phyloP scores from a whole-genome alignment of 148 eudicot species.

The Amaranthus hypochondriacus region DNA sequence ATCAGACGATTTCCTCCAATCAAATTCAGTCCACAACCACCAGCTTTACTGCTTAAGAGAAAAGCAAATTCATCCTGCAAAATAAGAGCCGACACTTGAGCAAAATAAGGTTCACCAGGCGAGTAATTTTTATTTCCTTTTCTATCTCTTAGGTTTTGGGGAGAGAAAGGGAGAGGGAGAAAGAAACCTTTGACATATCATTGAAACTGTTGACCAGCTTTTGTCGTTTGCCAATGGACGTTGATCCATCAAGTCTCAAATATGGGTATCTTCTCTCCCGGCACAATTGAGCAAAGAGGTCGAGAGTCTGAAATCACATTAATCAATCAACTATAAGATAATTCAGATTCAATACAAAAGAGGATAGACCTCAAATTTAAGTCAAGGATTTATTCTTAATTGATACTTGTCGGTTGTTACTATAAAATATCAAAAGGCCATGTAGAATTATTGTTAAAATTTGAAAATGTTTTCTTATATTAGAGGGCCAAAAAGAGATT shows the following conservation, averaged over 20 bases:
- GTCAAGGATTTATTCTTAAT: background rate
- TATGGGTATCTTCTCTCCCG: conserved; percentile 97
- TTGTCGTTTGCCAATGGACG: conserved; percentile 91
- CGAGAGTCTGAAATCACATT: conserved; percentile 64
- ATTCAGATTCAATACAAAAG: background rate
- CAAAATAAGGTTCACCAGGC: background rate
- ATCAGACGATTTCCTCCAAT: conserved; percentile 97
- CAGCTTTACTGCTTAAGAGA: conserved; percentile 99
- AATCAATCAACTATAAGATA: conserved; percentile 12
- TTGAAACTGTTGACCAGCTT: conserved; percentile 90
- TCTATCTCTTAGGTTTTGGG: background rate
- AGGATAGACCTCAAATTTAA: background rate
- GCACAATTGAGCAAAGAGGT: conserved; percentile 95
- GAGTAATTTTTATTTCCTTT: background rate
- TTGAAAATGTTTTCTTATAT: too few relatives aligned
- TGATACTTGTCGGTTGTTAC: too few relatives aligned
- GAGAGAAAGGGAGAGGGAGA: conserved; percentile 1
- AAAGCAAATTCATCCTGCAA: conserved; percentile 98
- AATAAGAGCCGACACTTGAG: conserved; percentile 15
- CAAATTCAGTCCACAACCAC: conserved; percentile 99
- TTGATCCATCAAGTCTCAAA: conserved; percentile 86
- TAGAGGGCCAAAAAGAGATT: too few relatives aligned
- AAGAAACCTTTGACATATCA: conserved; percentile 79
- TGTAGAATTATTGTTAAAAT: too few relatives aligned
- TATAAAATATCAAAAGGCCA: too few relatives aligned